Percentiles rank a stretch among this genome's conserved stretches.
Conservation (phyloP, 306 rosid genomes). For the Pyrus betulifolia region DNA sequence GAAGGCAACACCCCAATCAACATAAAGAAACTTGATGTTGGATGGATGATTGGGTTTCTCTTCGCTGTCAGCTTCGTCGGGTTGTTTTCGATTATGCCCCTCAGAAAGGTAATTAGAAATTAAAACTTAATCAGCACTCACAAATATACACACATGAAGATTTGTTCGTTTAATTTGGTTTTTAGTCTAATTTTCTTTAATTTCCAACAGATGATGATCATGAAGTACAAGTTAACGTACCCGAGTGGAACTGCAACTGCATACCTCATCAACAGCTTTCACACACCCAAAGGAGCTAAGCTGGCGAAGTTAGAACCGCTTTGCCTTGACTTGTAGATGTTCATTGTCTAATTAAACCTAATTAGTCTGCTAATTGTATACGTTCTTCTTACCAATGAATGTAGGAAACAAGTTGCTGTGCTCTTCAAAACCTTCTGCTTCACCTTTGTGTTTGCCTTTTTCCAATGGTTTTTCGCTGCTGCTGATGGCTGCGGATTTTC, state of each 20-base stretch:
- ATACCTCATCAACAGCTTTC: constrained; percentile 64
- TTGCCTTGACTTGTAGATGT: background rate
- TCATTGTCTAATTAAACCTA: background rate
- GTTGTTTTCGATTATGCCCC: constrained; percentile 62
- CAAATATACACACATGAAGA: background rate
- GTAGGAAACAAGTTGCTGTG: constrained; percentile 56
- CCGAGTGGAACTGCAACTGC: constrained; percentile 95
- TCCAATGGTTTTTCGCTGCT: constrained; percentile 71
- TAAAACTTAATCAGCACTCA: background rate
- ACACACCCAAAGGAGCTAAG: constrained; percentile 78
- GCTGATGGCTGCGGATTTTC: constrained; percentile 56
- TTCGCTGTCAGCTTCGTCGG: constrained; percentile 70
- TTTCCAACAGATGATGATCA: constrained; percentile 46
- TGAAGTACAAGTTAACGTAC: constrained; percentile 63
- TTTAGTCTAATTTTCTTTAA: background rate
- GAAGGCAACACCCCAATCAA: constrained; percentile 46
- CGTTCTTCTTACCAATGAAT: background rate
- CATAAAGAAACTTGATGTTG: constrained; percentile 39
- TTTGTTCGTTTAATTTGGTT: background rate
- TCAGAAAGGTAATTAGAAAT: constrained; percentile 47
- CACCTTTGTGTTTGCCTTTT: constrained; percentile 48
- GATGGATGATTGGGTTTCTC: constrained; percentile 74
- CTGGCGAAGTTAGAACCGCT: constrained; percentile 47
- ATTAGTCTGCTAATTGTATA: background rate
- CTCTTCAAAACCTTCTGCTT: constrained; percentile 56